phyloP scores from a whole-genome alignment of 1,284 basidiomycete species.

The Moniliella sp. region DNA sequence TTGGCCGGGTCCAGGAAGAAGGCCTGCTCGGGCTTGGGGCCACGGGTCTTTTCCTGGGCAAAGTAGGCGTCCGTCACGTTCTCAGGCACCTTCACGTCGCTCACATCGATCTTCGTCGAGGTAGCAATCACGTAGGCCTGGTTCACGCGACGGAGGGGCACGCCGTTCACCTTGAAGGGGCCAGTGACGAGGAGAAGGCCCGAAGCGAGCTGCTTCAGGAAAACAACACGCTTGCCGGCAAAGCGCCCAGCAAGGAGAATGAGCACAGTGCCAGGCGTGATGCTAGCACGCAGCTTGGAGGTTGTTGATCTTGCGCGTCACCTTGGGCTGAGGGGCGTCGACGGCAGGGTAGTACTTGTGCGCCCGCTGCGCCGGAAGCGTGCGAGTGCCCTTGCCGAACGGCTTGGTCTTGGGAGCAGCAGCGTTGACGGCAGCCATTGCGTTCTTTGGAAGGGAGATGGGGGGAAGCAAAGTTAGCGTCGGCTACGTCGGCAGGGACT shows the following conservation, averaged over 20 bases:
- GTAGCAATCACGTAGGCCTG: constrained; percentile 98
- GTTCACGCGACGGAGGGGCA: constrained; percentile 89
- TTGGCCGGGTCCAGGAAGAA: constrained; percentile 79
- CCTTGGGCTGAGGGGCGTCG: constrained; percentile 69
- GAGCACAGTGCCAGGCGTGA: constrained; percentile 81
- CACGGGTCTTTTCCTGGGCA: constrained; percentile 39
- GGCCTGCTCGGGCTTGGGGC: constrained; percentile 82
- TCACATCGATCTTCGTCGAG: constrained; percentile 76
- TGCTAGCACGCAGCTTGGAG: constrained; percentile 57
- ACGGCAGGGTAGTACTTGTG: constrained; percentile 98
- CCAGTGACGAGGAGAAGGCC: constrained; percentile 88
- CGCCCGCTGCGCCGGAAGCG: too few relatives aligned
- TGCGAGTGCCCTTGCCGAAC: too few relatives aligned
- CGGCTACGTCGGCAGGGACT: too few relatives aligned
- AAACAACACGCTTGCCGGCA: constrained; percentile 93
- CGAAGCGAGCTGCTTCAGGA: constrained; percentile 83
- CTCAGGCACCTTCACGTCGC: constrained; percentile 49
- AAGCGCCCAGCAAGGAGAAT: constrained; percentile 94
- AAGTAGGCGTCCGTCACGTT: constrained; percentile 93
- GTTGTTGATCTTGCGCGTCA: constrained; percentile 61
- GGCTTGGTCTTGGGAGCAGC: too few relatives aligned
- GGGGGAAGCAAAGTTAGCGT: too few relatives aligned
- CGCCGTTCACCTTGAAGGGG: constrained; percentile 95
- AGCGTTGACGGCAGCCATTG: too few relatives aligned
- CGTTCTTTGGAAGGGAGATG: too few relatives aligned